Percentiles rank a stretch among this genome's conserved stretches.
Evolutionary conservation across 1,284 basidiomycete species (phyloP).

Genomic region (Leccinum pachyderme): DNA sequence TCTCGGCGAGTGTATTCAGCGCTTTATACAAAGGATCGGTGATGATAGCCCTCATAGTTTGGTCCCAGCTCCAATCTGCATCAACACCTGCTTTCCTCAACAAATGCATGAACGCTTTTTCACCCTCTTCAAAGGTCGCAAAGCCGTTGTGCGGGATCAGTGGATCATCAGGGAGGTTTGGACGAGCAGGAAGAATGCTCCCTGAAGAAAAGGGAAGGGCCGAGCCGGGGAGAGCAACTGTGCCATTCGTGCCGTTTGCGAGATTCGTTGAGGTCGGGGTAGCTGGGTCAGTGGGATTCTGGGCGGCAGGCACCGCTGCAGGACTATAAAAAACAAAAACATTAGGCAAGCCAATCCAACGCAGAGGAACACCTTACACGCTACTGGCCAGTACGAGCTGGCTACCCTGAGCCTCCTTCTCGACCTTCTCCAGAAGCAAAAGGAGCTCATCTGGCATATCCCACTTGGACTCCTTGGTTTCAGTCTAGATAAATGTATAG

Average conservation of each 20-base stretch:
- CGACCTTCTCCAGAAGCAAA: conserved; percentile 78
- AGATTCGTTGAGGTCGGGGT: conserved; percentile 17
- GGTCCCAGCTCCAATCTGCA: conserved; percentile 95
- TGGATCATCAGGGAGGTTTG: conserved; percentile 79
- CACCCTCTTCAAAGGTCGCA: conserved; percentile 81
- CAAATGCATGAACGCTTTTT: conserved; percentile 90
- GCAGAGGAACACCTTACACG: conserved; percentile 21
- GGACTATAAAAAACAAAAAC: conserved; percentile 14
- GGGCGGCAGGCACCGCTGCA: conserved; percentile 10
- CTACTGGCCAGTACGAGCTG: conserved; percentile 34
- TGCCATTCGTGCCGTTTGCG: conserved; percentile 45
- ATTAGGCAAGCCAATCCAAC: not conserved
- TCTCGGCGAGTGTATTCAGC: conserved; percentile 89
- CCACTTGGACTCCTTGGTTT: conserved; percentile 91
- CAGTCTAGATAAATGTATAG: conserved; percentile 48
- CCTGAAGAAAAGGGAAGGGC: conserved; percentile 55
- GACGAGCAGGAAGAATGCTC: conserved; percentile 66
- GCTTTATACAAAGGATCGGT: conserved; percentile 98
- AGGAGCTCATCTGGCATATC: conserved; percentile 89
- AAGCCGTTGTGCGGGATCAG: conserved; percentile 89
- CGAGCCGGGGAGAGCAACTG: conserved; percentile 51
- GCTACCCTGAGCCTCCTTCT: conserved; percentile 58
- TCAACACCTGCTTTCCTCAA: conserved; percentile 87
- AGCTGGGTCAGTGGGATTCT: conserved; percentile 7
- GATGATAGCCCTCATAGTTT: conserved; percentile 96